Conservation (phyloP, 768 basidiomycete genomes). For the Candolleomyces efflorescens region DNA sequence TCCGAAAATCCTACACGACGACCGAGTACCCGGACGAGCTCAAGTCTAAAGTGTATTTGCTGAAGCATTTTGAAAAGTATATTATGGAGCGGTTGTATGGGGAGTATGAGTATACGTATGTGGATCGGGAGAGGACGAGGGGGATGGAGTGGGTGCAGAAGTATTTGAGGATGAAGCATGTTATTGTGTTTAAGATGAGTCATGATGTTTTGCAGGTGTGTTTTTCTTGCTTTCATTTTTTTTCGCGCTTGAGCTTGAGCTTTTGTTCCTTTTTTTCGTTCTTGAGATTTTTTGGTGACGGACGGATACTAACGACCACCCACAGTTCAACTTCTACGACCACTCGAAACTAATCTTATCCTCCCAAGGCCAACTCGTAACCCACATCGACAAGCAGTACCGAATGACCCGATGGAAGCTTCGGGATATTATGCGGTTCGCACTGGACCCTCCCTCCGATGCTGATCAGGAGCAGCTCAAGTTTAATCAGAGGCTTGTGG, state of each 20-base stretch:
- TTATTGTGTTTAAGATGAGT: slow-evolving; percentile 94
- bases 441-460: slow-evolving; percentile 30
- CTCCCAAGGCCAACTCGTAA: slow-evolving; percentile 70
- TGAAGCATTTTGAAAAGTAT: slow-evolving; percentile 92
- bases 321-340: slow-evolving; percentile 97
- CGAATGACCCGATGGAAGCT: slow-evolving; percentile 70
- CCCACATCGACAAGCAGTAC: slow-evolving; percentile 91
- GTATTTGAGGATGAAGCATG: slow-evolving; percentile 94
- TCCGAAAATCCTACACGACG: slow-evolving; percentile 68
- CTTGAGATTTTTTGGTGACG: too few species aligned
- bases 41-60: slow-evolving; percentile 85
- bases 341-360: slow-evolving; percentile 94
- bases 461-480: slow-evolving; percentile 54
- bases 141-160: slow-evolving; percentile 97
- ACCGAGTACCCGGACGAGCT: slow-evolving; percentile 76
- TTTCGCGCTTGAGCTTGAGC: too few species aligned
- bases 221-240: too few species aligned
- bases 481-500: slow-evolving; percentile 60
- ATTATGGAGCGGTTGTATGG: slow-evolving; percentile 89
- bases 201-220: slow-evolving; percentile 92
- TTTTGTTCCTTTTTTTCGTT: too few species aligned
- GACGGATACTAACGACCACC: not conserved
- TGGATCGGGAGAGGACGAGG: slow-evolving; percentile 58
- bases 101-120: slow-evolving; percentile 79
- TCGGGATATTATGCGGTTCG: slow-evolving; percentile 60